Evolutionary conservation across 2,329 filamentous ascomycete species (phyloP), one percentile per base, ranked within the genome.

Genomic region (Epichloe sp.): DNA sequence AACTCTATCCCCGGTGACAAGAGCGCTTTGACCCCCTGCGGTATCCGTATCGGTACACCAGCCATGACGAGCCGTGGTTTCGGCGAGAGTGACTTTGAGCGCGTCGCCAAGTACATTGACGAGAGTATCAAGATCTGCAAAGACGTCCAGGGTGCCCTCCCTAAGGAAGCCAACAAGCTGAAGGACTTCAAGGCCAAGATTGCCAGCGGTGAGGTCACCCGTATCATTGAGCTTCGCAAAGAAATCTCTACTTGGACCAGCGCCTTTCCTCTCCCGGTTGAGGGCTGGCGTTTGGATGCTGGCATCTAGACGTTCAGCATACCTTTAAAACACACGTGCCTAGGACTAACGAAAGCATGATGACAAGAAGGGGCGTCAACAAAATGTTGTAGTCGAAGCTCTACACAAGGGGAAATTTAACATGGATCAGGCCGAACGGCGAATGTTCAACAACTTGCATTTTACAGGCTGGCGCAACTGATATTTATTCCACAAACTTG

Each of bases 171-270:
- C 64, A 98, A 97, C 83, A 96, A 94, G 83, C 87, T 95, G 70
- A 97, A 97, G 83, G 93, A 98, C 78, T 97, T 98, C 85, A 94
- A 91, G 79, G 83, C 82, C 67, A 91, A 88, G 80, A 88, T 95
- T 55, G 80, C 86, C 53, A 74, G 77, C 59, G 90, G 88, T 57
- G 79, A 85, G 64, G 77, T 95, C 47, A 71, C 80, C 55, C 86
- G 90, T 76, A 91, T 98, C 72, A 83, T 86, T 68, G 79, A 78
- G 60, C 78, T 95, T 67, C 86, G 83, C 76, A 85, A 88, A 75
- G 91, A 97, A 79, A 89, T 98, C 67, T 77, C 88, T 45, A 73
- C 73, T 47, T 98, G 91, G 91, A 88, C 87, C 66, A 79, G 78
- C 66, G 81, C 79, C 59, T 98, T 96, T 86, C 93, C 93, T 64